Conservation (phyloP, 768 basidiomycete genomes). For the Cystobasidium onofrii region DNA sequence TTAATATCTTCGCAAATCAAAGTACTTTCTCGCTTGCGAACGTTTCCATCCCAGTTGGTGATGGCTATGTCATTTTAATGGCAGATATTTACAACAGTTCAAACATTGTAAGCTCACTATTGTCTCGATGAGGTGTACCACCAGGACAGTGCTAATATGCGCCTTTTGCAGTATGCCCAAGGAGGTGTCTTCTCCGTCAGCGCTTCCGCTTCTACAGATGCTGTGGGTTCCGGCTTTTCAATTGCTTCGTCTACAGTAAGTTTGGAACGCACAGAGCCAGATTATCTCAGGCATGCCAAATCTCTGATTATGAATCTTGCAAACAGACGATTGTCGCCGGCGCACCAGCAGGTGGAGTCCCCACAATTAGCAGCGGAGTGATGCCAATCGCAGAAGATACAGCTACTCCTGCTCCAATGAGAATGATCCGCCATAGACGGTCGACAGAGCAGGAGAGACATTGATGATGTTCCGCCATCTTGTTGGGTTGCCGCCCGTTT, state of each 20-base stretch:
- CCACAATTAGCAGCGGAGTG: not conserved
- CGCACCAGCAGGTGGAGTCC: constrained; percentile 1
- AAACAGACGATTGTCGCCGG: not conserved
- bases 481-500: no score
- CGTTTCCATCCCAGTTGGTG: constrained; percentile 10
- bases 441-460: not conserved
- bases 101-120: constrained; percentile 11
- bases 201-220: not conserved
- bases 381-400: constrained; percentile 1
- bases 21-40: not conserved
- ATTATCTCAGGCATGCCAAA: no score
- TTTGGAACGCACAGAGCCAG: no score
- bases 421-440: not conserved
- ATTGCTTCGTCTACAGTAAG: constrained; percentile 13
- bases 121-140: not conserved
- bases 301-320: no score
- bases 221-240: constrained; percentile 11
- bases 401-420: not conserved
- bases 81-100: constrained; percentile 26
- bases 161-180: constrained; percentile 5
- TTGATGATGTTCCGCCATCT: not conserved
- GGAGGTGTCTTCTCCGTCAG: constrained; percentile 25
- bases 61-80: constrained; percentile 22
- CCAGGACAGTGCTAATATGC: not conserved
- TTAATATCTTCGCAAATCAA: constrained; percentile 9